These are phyloP conservation scores for Tylopilus sp. DNA, from an alignment of 768 basidiomycete species.

Conservation along the genomic window DNA sequence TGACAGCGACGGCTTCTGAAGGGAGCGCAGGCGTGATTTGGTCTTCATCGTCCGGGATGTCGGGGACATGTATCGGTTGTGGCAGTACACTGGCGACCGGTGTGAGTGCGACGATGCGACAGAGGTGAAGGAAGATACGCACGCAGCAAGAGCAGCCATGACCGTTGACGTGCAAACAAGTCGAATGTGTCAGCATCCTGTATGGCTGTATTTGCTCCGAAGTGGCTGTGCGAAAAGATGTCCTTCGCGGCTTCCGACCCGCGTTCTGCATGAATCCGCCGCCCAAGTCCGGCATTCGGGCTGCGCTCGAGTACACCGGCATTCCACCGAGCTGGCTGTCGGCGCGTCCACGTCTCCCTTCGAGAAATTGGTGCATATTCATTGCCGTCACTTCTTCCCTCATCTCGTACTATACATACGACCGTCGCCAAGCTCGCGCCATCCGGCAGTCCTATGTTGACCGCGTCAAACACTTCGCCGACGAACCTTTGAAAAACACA, in stretches of 20 bases:
- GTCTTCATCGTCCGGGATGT: constrained; percentile 60
- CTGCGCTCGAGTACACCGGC: constrained; percentile 65
- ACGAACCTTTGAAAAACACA: constrained; percentile 59
- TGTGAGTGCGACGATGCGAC: constrained; percentile 4
- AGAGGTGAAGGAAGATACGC: constrained; percentile 31
- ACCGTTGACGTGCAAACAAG: constrained; percentile 8
- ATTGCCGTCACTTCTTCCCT: constrained; percentile 69
- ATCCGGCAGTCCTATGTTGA: constrained; percentile 78
- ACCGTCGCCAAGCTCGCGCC: constrained; percentile 74
- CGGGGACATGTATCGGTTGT: constrained; percentile 53
- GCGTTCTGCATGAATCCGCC: constrained; percentile 6
- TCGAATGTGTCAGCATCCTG: constrained; percentile 16
- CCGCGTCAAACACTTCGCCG: constrained; percentile 73
- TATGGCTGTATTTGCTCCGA: constrained; percentile 20
- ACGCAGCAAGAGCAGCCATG: constrained; percentile 78
- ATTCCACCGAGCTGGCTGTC: constrained; percentile 75
- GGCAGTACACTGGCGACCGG: constrained; percentile 56
- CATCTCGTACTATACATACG: constrained; percentile 77
- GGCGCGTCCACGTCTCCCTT: constrained; percentile 83
- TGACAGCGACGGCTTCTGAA: constrained; percentile 44
- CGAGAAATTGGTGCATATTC: constrained; percentile 94
- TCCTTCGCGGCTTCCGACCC: constrained; percentile 26
- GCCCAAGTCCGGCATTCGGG: constrained; percentile 51
- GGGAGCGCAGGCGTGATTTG: constrained; percentile 32
- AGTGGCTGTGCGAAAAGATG: constrained; percentile 21